These are phyloP conservation scores for Isatis lusitanica DNA, from an alignment of 441 rosid species.

Conservation along the genomic window DNA sequence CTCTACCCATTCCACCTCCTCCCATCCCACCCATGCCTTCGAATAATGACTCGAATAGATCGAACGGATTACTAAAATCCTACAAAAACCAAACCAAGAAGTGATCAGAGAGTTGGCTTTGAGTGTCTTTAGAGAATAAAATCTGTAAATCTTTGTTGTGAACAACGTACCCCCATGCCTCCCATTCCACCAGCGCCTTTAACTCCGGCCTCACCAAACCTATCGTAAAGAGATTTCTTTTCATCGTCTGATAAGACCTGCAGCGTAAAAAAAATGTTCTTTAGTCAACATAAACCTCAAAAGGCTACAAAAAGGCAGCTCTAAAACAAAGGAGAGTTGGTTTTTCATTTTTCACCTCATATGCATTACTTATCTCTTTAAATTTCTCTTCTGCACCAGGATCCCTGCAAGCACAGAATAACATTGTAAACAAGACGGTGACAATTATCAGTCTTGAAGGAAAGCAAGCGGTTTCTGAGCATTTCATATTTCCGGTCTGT, in stretches of 20 bases:
- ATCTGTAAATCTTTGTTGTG: neutral
- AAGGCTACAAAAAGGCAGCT: neutral
- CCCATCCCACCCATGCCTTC: conserved; percentile 78
- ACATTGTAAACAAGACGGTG: conserved; percentile 13
- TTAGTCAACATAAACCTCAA: neutral
- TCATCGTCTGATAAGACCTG: conserved; percentile 96
- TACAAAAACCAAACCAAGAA: conserved; percentile 36
- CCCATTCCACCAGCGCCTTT: conserved; percentile 97
- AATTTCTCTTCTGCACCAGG: conserved; percentile 89
- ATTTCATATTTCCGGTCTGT: neutral
- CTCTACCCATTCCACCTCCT: conserved; percentile 68
- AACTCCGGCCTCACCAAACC: conserved; percentile 92
- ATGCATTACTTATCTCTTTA: conserved; percentile 96
- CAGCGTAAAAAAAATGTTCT: neutral
- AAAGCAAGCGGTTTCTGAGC: too few species aligned
- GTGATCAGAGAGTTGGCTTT: conserved; percentile 4
- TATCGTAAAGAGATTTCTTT: conserved; percentile 88
- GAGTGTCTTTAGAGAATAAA: neutral
- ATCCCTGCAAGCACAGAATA: conserved; percentile 51
- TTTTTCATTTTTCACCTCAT: conserved; percentile 61
- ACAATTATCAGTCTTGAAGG: neutral
- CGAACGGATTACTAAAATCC: conserved; percentile 97
- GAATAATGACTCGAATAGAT: conserved; percentile 85
- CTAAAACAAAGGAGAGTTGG: neutral
- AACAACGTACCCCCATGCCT: conserved; percentile 70